Evolutionary conservation across 495 filamentous ascomycete genomes (phyloP), one percentile per base, ranked within the genome.

Genomic region (Neurospora tetrasperma): DNA sequence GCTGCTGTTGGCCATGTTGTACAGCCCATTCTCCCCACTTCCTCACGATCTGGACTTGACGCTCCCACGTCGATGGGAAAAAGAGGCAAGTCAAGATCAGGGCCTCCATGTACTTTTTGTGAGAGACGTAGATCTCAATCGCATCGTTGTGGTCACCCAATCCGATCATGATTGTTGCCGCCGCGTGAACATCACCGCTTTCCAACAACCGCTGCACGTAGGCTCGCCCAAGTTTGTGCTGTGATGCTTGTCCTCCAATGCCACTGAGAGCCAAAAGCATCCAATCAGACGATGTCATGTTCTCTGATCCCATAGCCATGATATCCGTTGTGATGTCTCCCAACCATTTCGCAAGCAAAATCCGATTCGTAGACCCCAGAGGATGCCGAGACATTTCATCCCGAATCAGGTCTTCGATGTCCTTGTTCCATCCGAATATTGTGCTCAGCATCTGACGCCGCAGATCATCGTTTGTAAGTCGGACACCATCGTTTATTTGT

Each of bases 11-110:
- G 23, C 91, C 90, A 75, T 95, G 90, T 59, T 92, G 89, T 6
- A 97, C 89, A 69, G 95, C 94, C 81, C 90, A 89, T 77, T 98
- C 96, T 75, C 96, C 96, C 96, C 96, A 99, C 81, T 95, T 93
- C 75, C 92, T 89, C 72, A 98, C 89, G 59, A 99, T 86, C 76
- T 92, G 90, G 54, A 91, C 91, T 79, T 96, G 93, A 41, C 94
- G 89, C 77, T 94, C 92, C 96, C 96, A 99, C 70, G 97, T 94
- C 2, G 81, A 79, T 14, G 91, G 89, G 80, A 89, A 90, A 41
- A 92, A 85, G 14, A 94, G 85, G 78, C 91, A 95, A 10, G 90
- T 91, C 75, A 96, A 86, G 18, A 96, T 85, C 43, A 96, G 86
- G 48, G 93, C 96, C 83, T 97, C 97, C 92, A 99, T 91, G 80